Conservation (phyloP, 1,284 basidiomycete species). For the Ganoderma meredithae region DNA sequence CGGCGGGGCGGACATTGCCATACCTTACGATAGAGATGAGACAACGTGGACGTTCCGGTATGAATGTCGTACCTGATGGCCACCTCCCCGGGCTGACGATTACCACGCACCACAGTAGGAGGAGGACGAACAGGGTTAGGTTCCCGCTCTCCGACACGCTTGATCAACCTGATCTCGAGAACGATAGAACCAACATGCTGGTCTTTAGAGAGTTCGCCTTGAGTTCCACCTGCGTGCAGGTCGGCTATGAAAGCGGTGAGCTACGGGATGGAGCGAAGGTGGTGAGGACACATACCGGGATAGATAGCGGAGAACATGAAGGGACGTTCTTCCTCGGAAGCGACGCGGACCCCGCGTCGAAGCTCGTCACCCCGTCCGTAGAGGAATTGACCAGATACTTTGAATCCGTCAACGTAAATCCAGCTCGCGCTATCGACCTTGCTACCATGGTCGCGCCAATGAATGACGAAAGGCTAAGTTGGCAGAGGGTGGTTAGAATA, state of each 20-base stretch:
- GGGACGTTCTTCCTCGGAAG: conserved; percentile 50
- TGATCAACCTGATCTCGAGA: conserved; percentile 62
- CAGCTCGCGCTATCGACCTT: conserved; percentile 59
- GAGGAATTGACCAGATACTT: conserved; percentile 66
- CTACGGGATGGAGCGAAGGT: background rate
- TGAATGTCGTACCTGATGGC: conserved; percentile 26
- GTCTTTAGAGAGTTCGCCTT: conserved; percentile 12
- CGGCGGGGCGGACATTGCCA: conserved; percentile 19
- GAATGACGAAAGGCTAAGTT: conserved; percentile 58
- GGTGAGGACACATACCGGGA: conserved; percentile 36
- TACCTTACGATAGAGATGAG: conserved; percentile 22
- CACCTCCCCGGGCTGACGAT: conserved; percentile 31
- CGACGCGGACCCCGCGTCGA: conserved; percentile 45
- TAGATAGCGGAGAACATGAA: conserved; percentile 59
- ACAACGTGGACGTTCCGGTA: background rate
- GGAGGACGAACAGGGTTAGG: conserved; percentile 31
- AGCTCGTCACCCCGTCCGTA: conserved; percentile 56
- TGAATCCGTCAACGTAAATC: conserved; percentile 64
- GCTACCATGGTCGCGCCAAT: conserved; percentile 68
- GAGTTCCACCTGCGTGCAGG: background rate
- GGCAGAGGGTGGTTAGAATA: conserved; percentile 1
- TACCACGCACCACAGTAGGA: conserved; percentile 31
- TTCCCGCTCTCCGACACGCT: conserved; percentile 39
- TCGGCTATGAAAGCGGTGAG: background rate
- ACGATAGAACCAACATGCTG: conserved; percentile 60